These are phyloP conservation scores for Botrytis galanthina DNA, from an alignment of 2,329 filamentous ascomycete genomes.

Conservation along the genomic window DNA sequence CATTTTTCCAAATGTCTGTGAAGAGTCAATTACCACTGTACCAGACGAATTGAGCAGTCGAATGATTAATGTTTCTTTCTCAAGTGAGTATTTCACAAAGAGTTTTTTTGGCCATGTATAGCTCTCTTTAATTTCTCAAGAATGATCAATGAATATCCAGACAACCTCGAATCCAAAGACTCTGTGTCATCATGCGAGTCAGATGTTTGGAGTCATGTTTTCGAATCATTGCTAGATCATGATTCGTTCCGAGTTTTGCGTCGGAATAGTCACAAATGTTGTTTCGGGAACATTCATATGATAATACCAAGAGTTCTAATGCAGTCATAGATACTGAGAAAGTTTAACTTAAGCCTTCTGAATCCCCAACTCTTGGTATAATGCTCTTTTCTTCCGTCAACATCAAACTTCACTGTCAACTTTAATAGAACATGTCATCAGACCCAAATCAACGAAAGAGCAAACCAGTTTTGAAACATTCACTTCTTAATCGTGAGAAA, in stretches of 20 bases:
- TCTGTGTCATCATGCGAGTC: neutral
- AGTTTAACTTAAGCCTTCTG: neutral
- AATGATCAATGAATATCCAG: neutral
- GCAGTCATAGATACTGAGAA: neutral
- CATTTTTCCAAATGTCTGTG: slow-evolving; percentile 53
- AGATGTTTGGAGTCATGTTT: neutral
- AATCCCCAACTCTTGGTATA: neutral
- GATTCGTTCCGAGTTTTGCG: neutral
- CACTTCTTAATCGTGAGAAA: too few relatives aligned
- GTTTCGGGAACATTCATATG: neutral
- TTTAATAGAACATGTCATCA: too few relatives aligned
- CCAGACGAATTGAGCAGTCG: slow-evolving; percentile 37
- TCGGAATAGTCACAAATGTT: neutral
- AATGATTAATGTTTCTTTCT: neutral
- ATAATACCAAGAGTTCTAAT: too few relatives aligned
- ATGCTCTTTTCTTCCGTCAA: too few relatives aligned
- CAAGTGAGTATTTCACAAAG: neutral
- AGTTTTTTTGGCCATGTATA: accelerated
- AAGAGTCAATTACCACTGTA: slow-evolving; percentile 33
- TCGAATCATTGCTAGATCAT: neutral
- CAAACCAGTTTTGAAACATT: too few relatives aligned
- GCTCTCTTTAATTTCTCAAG: neutral
- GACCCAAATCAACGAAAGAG: too few relatives aligned
- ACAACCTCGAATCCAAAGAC: neutral
- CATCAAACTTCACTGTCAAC: too few relatives aligned